These are phyloP conservation scores for Sisymbrium altissimum DNA, from an alignment of 345 rosid genomes.

Conservation along the genomic window DNA sequence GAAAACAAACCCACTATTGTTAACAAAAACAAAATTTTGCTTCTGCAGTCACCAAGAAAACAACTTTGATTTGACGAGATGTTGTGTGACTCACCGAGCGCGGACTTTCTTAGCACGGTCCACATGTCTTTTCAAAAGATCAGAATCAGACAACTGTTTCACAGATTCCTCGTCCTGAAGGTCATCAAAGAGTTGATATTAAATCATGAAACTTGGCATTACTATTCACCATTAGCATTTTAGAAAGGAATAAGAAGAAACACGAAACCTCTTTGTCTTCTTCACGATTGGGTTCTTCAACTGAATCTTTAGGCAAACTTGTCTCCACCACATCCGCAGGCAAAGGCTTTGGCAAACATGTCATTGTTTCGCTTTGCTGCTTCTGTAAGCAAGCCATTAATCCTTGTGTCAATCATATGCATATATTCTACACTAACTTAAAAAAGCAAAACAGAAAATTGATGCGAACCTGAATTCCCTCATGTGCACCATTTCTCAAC, in stretches of 20 bases:
- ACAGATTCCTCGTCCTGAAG: constrained; percentile 59
- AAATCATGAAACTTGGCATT: neutral
- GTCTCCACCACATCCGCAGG: constrained; percentile 44
- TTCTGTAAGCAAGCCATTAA: constrained; percentile 40
- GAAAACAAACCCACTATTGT: constrained; percentile 2
- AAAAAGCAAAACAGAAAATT: neutral
- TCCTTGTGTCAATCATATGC: neutral
- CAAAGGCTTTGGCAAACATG: constrained; percentile 75
- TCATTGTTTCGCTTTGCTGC: constrained; percentile 46
- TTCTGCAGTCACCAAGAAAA: neutral
- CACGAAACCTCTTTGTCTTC: constrained; percentile 51
- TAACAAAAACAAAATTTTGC: neutral
- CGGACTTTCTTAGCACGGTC: constrained; percentile 77
- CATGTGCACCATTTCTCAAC: constrained; percentile 81
- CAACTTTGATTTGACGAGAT: neutral
- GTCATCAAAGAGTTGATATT: neutral
- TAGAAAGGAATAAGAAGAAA: neutral
- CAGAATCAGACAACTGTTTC: constrained; percentile 53
- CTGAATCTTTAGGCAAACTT: constrained; percentile 41
- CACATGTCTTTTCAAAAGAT: constrained; percentile 67
- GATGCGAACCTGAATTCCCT: constrained; percentile 61
- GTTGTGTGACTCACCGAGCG: constrained; percentile 45
- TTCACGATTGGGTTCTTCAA: constrained; percentile 38
- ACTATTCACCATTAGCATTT: neutral
- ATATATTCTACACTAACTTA: neutral